Conservation (phyloP, 495 filamentous ascomycete genomes). For the Podospora bellae-mahoneyi region DNA sequence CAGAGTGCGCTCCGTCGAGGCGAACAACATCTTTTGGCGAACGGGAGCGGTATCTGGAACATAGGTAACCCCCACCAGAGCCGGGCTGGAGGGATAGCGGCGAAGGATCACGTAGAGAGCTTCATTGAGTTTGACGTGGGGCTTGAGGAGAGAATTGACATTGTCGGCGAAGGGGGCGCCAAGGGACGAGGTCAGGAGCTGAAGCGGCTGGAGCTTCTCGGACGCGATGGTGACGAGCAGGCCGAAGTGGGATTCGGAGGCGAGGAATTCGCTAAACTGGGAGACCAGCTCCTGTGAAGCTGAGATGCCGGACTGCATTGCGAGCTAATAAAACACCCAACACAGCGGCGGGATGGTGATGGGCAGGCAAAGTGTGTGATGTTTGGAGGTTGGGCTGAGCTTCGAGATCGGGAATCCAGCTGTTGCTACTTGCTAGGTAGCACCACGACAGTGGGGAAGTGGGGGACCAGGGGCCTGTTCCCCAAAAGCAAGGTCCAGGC, state of each 20-base stretch:
- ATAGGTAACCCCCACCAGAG: conserved; percentile 78
- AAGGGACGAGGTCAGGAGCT: conserved; percentile 55
- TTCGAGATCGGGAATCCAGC: background rate
- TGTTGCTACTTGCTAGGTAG: too few species aligned
- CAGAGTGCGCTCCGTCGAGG: conserved; percentile 79
- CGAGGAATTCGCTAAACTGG: conserved; percentile 72
- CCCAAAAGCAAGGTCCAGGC: too few species aligned
- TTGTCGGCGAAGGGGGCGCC: conserved; percentile 60
- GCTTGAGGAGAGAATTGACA: conserved; percentile 49
- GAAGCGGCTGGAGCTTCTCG: conserved; percentile 67
- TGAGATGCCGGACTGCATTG: conserved; percentile 91
- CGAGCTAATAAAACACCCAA: conserved; percentile 11
- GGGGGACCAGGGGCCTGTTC: too few species aligned
- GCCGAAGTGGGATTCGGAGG: conserved; percentile 63
- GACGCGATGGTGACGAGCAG: conserved; percentile 74
- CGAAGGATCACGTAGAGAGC: conserved; percentile 86
- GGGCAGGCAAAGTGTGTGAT: background rate
- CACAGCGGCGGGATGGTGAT: background rate
- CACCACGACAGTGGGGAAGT: too few species aligned
- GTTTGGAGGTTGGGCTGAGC: background rate
- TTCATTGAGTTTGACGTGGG: conserved; percentile 66
- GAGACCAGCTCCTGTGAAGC: conserved; percentile 83
- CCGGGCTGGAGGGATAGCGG: conserved; percentile 50
- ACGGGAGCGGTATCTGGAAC: conserved; percentile 87
- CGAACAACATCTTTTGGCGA: conserved; percentile 94